Evolutionary conservation across 208 protist genomes (phyloP).

Genomic region (Novymonas esmeraldas): DNA sequence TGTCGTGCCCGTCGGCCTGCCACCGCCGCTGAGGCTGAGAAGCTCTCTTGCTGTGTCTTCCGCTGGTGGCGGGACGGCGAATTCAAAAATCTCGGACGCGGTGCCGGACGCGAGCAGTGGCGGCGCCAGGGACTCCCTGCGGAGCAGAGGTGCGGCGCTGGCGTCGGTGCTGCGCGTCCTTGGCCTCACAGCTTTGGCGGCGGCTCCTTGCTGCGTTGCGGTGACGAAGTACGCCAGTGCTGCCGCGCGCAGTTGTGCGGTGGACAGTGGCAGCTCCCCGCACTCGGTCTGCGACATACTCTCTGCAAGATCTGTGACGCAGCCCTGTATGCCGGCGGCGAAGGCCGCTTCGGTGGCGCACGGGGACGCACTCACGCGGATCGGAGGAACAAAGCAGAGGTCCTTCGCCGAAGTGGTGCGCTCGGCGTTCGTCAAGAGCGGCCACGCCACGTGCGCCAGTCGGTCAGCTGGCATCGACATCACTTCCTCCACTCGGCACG

Average conservation of each 20-base stretch:
- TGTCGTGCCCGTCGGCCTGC: not conserved
- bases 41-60: not conserved
- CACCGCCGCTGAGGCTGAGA: not conserved
- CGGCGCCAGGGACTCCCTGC: not conserved
- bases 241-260: constrained; percentile 26
- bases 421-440: constrained; percentile 32
- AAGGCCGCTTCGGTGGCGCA: constrained; percentile 34
- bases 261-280: constrained; percentile 18
- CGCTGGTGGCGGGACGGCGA: constrained; percentile 22
- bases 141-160: not conserved
- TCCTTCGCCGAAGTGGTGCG: constrained; percentile 24
- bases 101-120: constrained; percentile 1
- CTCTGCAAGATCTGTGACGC: constrained; percentile 16
- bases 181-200: not conserved
- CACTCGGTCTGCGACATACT: constrained; percentile 11
- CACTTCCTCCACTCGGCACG: constrained; percentile 46
- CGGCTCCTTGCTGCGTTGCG: not conserved
- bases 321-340: constrained; percentile 20
- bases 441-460: constrained; percentile 56
- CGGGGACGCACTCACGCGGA: constrained; percentile 40
- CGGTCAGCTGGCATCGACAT: constrained; percentile 46
- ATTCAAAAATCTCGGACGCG: constrained; percentile 19
- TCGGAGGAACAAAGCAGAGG: constrained; percentile 31
- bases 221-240: constrained; percentile 27
- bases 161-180: not conserved